Evolutionary conservation across 352 stramenopile genomes (phyloP).

Genomic region (Globisporangium perplexum): DNA sequence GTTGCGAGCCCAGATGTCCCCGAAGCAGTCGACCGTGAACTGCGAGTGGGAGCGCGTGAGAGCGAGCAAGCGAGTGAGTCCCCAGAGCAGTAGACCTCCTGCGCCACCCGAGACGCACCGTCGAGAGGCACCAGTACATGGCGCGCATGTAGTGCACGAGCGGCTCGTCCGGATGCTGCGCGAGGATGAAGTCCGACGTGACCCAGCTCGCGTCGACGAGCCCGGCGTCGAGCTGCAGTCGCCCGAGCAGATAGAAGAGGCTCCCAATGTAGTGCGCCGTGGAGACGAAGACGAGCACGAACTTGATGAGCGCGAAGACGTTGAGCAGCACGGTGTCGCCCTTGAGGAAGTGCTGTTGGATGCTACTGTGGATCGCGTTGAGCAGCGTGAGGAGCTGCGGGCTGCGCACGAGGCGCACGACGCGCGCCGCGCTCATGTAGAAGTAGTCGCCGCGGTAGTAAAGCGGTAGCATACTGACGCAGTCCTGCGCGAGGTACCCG

Average conservation of each 20-base stretch:
- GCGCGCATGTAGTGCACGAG: conserved; percentile 62
- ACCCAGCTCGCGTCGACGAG: conserved; percentile 45
- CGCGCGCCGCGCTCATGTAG: conserved; percentile 27
- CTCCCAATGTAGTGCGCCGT: conserved; percentile 48
- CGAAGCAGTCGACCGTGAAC: conserved; percentile 80
- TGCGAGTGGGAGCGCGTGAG: conserved; percentile 2
- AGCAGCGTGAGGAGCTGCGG: conserved; percentile 32
- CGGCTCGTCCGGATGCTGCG: conserved; percentile 40
- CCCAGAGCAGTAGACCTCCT: not conserved
- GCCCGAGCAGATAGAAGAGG: conserved; percentile 43
- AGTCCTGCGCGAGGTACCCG: conserved; percentile 27
- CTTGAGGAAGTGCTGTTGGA: conserved; percentile 45
- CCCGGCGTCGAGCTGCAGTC: conserved; percentile 25
- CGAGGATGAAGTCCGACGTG: conserved; percentile 43
- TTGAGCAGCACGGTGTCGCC: conserved; percentile 34
- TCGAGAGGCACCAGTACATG: conserved; percentile 75
- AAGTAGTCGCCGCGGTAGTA: conserved; percentile 34
- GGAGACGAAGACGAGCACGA: conserved; percentile 54
- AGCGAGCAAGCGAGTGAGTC: not conserved
- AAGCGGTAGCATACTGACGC: conserved; percentile 33
- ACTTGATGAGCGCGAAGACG: conserved; percentile 45
- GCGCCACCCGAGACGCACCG: too few species aligned
- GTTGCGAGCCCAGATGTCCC: conserved; percentile 59
- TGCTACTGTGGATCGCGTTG: conserved; percentile 34
- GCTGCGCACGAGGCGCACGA: conserved; percentile 37